Evolutionary conservation across 495 filamentous ascomycete species (phyloP), one percentile per base, ranked within the genome.

Genomic region (Penicillium arizonense): DNA sequence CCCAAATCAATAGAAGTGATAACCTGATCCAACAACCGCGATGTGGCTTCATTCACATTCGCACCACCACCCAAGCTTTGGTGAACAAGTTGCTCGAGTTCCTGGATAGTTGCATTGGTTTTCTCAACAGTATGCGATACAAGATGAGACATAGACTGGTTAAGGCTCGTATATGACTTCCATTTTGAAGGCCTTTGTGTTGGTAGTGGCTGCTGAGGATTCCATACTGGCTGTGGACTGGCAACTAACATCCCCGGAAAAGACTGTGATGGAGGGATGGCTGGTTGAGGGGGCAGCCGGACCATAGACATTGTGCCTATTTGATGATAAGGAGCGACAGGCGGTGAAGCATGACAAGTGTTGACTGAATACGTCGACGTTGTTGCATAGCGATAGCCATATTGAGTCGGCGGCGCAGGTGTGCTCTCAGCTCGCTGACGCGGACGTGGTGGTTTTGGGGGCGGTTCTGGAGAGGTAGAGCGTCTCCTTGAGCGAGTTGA

Each of bases 1-100:
- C 87, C 85, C 13, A 71, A 74, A 65, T 93, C 88, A 20, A 90
- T 89, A 14, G 78, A 68, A 1, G 85, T 88, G 41, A 90, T 78
- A 16, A 89, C 76, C 26, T 78, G 58, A 63, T 87, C 75, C 39
- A 91, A 70, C 45, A 80, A 82, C 35, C 47, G 37, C 5, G 58
- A 52, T 7, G 61, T 55, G 5, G 44, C 69, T 62, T 35, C 77
- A 75, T 55, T 89, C 78, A 61, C 44, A 43, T 65, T 62, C 12
- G 52, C 33, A n/a, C 59, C 57, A 5, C 53, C 56, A 5, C 45
- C 21, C 2, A 63, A 13, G 24, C 60, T 53, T n/a, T 54, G 53
- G 4, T 41, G 35, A 6, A 63, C 50, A 9, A 63, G 36, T 2
- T 44, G 18, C 9, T 63, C 56, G 1, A 63, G 53, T 4, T 63